A percentile compares a stretch with the other conserved stretches of the same genome.
These are phyloP conservation scores for Excoecaria cochinchinensis DNA, from an alignment of 345 rosid genomes.

Conservation along the genomic window DNA sequence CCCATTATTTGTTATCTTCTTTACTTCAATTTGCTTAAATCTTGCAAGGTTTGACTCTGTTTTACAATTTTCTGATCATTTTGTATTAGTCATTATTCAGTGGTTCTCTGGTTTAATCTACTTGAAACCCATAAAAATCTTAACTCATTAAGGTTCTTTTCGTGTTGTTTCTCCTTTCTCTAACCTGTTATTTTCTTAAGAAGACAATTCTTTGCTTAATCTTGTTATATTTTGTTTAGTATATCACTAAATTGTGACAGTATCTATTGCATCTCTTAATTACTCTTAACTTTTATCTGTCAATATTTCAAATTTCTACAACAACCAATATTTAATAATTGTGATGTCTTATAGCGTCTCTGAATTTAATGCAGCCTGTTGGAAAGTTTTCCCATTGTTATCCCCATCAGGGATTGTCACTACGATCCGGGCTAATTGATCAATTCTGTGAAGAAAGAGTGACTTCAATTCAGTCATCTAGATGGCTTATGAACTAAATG, in stretches of 20 bases:
- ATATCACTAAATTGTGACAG: too few species aligned
- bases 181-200: too few species aligned
- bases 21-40: not conserved
- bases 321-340: not conserved
- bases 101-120: not conserved
- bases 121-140: too few species aligned
- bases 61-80: not conserved
- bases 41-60: not conserved
- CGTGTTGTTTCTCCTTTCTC: too few species aligned
- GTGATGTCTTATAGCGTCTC: not conserved
- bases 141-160: too few species aligned
- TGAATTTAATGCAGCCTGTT: constrained; percentile 22
- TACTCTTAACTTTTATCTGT: not conserved
- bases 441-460: not conserved
- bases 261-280: not conserved
- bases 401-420: constrained; percentile 20
- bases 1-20: not conserved
- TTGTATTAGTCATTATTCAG: not conserved
- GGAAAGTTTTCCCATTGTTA: constrained; percentile 13
- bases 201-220: too few species aligned
- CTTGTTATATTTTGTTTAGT: too few species aligned
- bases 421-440: not conserved
- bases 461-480: constrained; percentile 16
- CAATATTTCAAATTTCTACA: not conserved
- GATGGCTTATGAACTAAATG: constrained; percentile 63